Base-by-base conservation (phyloP, 2,329 filamentous ascomycete genomes). In the Scortechinia acanthostroma region DNA sequence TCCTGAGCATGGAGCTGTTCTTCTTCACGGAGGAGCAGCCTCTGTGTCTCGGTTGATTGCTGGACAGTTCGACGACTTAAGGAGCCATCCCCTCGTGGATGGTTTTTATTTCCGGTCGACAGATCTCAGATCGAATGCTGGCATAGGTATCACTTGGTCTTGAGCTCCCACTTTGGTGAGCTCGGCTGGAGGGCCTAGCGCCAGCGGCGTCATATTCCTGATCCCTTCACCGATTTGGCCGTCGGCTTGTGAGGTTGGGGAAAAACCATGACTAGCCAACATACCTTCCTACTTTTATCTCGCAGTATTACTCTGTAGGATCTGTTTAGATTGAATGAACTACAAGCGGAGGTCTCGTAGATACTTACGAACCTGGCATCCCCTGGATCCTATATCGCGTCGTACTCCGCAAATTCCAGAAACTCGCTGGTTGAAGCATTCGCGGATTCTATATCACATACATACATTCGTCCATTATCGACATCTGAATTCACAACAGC, bases 51-150 rank as follows among this genome's bases (percentile, higher is more conserved):
- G 68, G 88, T 91, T 66, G 87, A 91, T 75, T 77, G 68, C 77
- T 86, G 79, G 75, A 80, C 87, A 91, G 82, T 80, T 91, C 87
- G 86, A 88, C 88, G 80, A 77, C 20, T 10, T 64, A 88, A 83
- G 86, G 86, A 90, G 83, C 82, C 85, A 88, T 63, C 63, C 66
- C 61, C 35, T 6, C 17, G 17, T 40, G 35, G 10, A 40, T 67
- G 54, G 82, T 89, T 86, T 80, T 90, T 84, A 86, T 76, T 73
- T 91, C 86, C 85, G 81, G 88, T 90, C 86, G 88, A 95, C 90
- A 93, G 87, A 83, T 93, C 84, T 88, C 65, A 94, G 84, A 95
- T 65, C 59, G 77, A 40, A 40, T 10, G 10, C 17, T 40, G 6
- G 35, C 35, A 6, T 19, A 19, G 35, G 35, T 10, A 17, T 10